Evolutionary conservation across 306 rosid species (phyloP), one percentile per base, ranked within the genome.

Genomic region (Sechiopsis laciniata): DNA sequence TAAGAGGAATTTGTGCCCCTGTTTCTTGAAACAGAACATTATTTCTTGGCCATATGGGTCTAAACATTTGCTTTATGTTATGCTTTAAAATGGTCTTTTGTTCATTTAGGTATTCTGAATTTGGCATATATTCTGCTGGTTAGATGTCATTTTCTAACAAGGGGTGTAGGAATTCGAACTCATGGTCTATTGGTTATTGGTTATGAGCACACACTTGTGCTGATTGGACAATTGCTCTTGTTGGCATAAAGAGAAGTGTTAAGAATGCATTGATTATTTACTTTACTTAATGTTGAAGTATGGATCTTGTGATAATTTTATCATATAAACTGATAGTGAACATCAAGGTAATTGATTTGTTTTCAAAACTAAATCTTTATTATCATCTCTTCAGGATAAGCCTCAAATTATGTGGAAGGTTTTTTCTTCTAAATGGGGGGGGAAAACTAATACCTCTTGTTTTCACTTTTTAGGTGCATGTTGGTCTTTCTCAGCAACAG

Each of bases 401-500:
- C n/a, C 55, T 45, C 0, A 2, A 45, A 0, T 67, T 67, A 45
- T 46, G n/a, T 21, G 53, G 72, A 67, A 20, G 55, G 11, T 67
- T 67, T 67, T 32, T 55, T 66, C 35, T 42, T 66, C n/a, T 42
- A 19, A 21, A 11, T 40, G 55, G 55, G 16, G 37, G 37, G 14
- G 7, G 19, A 40, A 12, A 66, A 45, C 11, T 19, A 16, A 66
- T 19, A 11, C 7, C 72, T 45, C 10, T 66, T 13, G 55, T 46
- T 76, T 76, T 45, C 72, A 90, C 37, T 46, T 76, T 76, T 45
- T 74, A 93, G 98, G 98, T 74, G 91, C 96, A 70, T 93, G 98
- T 78, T 93, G 98, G 98, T 46, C 98, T 26, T 93, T 93, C 83
- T 82, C 98, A 12, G 90, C 94, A 8, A 93, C 96, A 0, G 98